A percentile compares a stretch with the other conserved stretches of the same genome.
Conservation (phyloP, 192 early-diverging fungal genomes). For the Phycomyces nitens region DNA sequence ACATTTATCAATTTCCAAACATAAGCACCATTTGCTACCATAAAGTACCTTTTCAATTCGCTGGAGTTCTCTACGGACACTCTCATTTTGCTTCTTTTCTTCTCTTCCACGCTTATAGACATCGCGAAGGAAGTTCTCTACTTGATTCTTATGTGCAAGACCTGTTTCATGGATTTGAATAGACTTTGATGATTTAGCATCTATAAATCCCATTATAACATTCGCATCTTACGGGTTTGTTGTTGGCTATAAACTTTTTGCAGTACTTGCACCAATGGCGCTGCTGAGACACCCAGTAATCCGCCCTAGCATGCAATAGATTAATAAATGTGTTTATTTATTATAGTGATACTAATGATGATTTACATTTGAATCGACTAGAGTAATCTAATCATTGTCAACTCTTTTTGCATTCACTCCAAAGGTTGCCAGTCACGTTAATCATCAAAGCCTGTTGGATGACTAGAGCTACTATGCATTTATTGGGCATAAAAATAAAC, state of each 20-base stretch:
- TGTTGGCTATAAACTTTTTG: slow-evolving; percentile 76
- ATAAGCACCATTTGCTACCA: neutral
- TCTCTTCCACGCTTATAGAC: slow-evolving; percentile 55
- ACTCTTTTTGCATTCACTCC: too few relatives aligned
- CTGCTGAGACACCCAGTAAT: slow-evolving; percentile 69
- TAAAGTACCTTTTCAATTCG: slow-evolving; percentile 53
- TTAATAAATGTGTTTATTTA: too few relatives aligned
- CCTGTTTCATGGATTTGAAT: slow-evolving; percentile 72
- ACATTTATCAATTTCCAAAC: neutral
- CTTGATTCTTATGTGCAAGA: slow-evolving; percentile 79
- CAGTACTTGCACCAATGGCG: slow-evolving; percentile 87
- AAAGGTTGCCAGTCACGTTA: too few relatives aligned
- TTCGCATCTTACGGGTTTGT: slow-evolving; percentile 62
- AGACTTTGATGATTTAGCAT: slow-evolving; percentile 28
- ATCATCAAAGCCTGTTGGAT: too few relatives aligned
- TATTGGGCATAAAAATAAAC: too few relatives aligned
- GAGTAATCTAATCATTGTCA: too few relatives aligned
- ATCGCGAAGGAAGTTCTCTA: slow-evolving; percentile 68
- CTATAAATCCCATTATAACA: neutral
- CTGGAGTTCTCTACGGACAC: slow-evolving; percentile 58
- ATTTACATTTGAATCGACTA: too few relatives aligned
- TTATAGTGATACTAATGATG: too few relatives aligned
- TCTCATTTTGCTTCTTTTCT: slow-evolving; percentile 49
- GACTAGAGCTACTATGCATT: too few relatives aligned
- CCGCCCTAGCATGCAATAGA: slow-evolving; percentile 21